Base-by-base conservation (phyloP, 2,329 filamentous ascomycete genomes). In the Reticulascus tulasneorum region DNA sequence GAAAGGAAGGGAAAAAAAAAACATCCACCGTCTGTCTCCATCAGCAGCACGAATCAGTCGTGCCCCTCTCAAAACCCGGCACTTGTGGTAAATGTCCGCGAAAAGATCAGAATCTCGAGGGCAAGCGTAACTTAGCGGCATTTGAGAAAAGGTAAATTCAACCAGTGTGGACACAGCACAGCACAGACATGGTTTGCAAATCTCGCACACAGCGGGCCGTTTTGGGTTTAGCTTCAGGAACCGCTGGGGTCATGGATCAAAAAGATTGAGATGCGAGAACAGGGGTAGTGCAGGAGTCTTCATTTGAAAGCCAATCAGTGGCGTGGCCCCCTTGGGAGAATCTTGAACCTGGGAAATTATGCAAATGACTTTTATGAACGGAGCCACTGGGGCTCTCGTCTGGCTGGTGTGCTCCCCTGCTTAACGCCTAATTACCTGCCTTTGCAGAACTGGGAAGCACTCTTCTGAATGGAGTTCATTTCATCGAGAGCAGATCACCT, bases 361-460 rank as follows among this genome's bases (percentile, higher is more conserved):
- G 40, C 32, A 42, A 37, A 40, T 23, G 31, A 25, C 27, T 24
- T 37, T 42, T 42, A 42, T 42, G 40, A 28, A 29, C 40, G 28
- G 37, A 29, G 28, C 24, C 23, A 25, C 12, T 34, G 18, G 21
- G 22, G 25, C 8, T 21, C 38, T 28, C n/a, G n/a, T n/a, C n/a
- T n/a, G n/a, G n/a, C n/a, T n/a, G n/a, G n/a, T n/a, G n/a, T n/a
- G n/a, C n/a, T n/a, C n/a, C n/a, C n/a, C n/a, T n/a, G n/a, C n/a
- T n/a, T n/a, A n/a, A n/a, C n/a, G n/a, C n/a, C n/a, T n/a, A n/a
- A n/a, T n/a, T n/a, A n/a, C n/a, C n/a, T 30, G 12, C 23, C 32
- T 23, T 24, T 23, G 32, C 32, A 34, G 20, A 13, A 34, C 16
- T 12, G 23, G 13, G 23, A 23, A n/a, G 16, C 33, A 12, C 19